These are phyloP conservation scores for Calvatia gigantea DNA, from an alignment of 768 basidiomycete species.

Conservation along the genomic window DNA sequence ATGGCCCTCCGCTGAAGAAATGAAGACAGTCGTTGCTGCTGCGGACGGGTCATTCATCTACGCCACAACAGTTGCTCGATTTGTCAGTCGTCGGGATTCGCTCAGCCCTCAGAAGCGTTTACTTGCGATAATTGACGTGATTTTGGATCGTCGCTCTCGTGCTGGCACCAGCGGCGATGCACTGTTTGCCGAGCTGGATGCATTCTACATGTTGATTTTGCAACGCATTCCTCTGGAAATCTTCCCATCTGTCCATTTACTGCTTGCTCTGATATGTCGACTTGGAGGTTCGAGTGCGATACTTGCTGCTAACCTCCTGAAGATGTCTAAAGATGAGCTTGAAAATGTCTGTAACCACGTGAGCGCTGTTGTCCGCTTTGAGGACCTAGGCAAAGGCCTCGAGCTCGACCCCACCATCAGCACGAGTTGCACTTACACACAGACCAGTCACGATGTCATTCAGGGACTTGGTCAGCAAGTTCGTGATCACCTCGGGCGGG, in stretches of 20 bases:
- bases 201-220: slow-evolving; percentile 14
- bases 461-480: not conserved
- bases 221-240: slow-evolving; percentile 19
- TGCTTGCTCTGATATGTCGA: slow-evolving; percentile 7
- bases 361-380: not conserved
- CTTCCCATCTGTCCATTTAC: slow-evolving; percentile 29
- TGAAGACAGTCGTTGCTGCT: slow-evolving; percentile 15
- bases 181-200: slow-evolving; percentile 13
- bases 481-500: not conserved
- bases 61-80: slow-evolving; percentile 22
- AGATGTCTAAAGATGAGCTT: not conserved
- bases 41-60: slow-evolving; percentile 24
- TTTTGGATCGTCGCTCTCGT: not conserved
- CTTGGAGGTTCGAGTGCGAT: not conserved
- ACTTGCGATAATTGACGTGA: not conserved
- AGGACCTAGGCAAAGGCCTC: not conserved
- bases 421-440: not conserved
- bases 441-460: not conserved
- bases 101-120: not conserved
- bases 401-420: not conserved
- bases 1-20: slow-evolving; percentile 13
- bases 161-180: not conserved
- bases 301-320: not conserved
- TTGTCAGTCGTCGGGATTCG: slow-evolving; percentile 16
- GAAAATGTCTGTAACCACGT: not conserved